These are phyloP conservation scores for Xerocomus brunneocitrinus DNA, from an alignment of 768 basidiomycete species.

Conservation along the genomic window DNA sequence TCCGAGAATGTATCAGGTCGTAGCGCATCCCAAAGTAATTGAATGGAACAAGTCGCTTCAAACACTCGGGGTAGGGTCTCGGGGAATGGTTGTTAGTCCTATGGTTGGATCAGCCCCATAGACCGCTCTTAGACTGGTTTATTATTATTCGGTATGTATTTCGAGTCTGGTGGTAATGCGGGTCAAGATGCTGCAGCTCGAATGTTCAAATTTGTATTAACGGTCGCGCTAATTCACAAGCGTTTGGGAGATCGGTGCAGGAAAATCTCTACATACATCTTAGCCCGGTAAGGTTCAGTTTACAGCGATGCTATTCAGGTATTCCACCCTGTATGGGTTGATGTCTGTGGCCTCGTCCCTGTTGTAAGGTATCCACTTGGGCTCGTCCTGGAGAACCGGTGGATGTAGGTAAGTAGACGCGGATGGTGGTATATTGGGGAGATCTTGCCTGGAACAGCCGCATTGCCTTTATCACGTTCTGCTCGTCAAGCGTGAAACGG, in stretches of 20 bases:
- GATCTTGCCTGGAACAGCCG: slow-evolving; percentile 74
- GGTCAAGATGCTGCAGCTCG: neutral
- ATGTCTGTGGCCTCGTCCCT: slow-evolving; percentile 56
- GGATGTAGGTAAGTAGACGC: neutral
- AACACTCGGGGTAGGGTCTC: neutral
- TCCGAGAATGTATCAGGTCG: slow-evolving; percentile 28
- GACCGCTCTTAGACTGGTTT: neutral
- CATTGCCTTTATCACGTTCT: slow-evolving; percentile 68
- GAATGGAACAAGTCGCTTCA: slow-evolving; percentile 37
- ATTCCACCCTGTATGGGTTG: slow-evolving; percentile 59
- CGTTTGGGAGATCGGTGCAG: neutral
- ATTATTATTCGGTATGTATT: slow-evolving; percentile 13
- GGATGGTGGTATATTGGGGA: neutral
- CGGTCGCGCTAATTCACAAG: neutral
- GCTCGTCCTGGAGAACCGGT: slow-evolving; percentile 61
- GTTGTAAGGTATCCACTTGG: slow-evolving; percentile 83
- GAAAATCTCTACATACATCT: neutral
- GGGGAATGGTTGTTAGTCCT: neutral
- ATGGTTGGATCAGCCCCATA: neutral
- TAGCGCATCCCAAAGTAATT: slow-evolving; percentile 41
- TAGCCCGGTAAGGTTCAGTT: slow-evolving; percentile 8
- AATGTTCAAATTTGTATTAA: neutral
- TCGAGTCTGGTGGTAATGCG: neutral
- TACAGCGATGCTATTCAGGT: slow-evolving; percentile 49
- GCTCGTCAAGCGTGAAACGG: slow-evolving; percentile 84